phyloP scores from a whole-genome alignment of 163 green algal genomes.

The Chlorella variabilis region DNA sequence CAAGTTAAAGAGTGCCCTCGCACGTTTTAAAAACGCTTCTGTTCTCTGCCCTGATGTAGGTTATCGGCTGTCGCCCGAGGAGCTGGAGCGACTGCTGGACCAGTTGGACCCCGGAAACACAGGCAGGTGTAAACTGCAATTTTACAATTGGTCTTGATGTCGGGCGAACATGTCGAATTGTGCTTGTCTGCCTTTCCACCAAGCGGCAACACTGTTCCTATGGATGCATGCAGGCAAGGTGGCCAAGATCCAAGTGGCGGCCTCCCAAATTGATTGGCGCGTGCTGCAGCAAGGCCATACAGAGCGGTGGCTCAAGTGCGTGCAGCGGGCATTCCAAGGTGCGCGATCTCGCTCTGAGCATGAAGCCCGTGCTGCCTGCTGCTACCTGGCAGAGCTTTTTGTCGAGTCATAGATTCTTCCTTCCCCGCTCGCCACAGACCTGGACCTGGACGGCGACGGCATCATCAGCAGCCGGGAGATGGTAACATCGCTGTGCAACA shows the following conservation, averaged over 20 bases:
- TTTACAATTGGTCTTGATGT: too few species aligned
- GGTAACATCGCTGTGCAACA: constrained; percentile 45
- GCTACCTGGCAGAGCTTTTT: neutral
- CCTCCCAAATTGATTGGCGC: constrained; percentile 63
- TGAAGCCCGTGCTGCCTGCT: neutral
- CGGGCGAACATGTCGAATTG: too few species aligned
- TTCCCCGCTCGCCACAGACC: neutral
- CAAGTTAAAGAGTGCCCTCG: too few species aligned
- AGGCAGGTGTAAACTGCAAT: too few species aligned
- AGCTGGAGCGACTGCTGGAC: constrained; percentile 57
- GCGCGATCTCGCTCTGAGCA: too few species aligned
- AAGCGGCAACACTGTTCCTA: too few species aligned
- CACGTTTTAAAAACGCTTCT: too few species aligned
- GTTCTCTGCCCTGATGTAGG: constrained; percentile 6
- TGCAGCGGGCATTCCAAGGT: constrained; percentile 28
- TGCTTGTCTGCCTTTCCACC: too few species aligned
- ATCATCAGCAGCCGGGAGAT: constrained; percentile 52
- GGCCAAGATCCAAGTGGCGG: constrained; percentile 53
- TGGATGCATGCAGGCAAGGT: constrained; percentile 25
- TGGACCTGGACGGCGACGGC: constrained; percentile 60
- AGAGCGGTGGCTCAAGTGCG: constrained; percentile 52
- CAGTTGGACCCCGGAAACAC: constrained; percentile 56
- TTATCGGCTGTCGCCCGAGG: constrained; percentile 52
- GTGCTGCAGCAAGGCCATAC: constrained; percentile 51
- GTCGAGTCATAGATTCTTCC: neutral